Evolutionary conservation across 352 stramenopile genomes (phyloP).

Genomic region (Pythium chondricola): DNA sequence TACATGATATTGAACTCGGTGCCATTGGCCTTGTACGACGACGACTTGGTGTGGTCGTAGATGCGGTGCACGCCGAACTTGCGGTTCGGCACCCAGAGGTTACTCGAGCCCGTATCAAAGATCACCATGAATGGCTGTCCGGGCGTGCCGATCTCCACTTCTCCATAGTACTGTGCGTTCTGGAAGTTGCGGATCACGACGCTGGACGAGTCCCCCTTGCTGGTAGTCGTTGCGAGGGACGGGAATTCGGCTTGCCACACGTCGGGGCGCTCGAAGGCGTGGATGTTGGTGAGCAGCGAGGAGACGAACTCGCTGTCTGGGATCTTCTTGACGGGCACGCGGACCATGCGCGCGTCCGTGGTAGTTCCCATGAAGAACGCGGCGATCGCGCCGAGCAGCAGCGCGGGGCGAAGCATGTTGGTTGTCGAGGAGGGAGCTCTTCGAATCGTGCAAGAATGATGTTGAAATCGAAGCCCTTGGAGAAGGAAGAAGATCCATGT

Average conservation of each 20-base stretch:
- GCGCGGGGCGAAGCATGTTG: conserved; percentile 17
- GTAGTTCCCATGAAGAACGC: conserved; percentile 1
- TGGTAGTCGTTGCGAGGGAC: not conserved
- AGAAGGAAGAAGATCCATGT: not conserved
- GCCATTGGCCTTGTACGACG: conserved; percentile 87
- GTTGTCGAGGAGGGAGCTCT: not conserved
- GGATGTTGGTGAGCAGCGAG: conserved; percentile 45
- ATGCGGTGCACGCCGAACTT: conserved; percentile 68
- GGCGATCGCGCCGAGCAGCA: conserved; percentile 21
- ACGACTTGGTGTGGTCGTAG: conserved; percentile 88
- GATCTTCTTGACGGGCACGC: conserved; percentile 68
- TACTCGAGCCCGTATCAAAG: conserved; percentile 96
- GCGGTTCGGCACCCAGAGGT: conserved; percentile 93
- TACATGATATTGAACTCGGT: conserved; percentile 95
- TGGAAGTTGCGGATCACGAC: conserved; percentile 87
- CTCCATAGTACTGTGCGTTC: conserved; percentile 94
- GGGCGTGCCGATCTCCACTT: conserved; percentile 88
- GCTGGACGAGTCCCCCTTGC: conserved; percentile 19
- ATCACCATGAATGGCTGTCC: conserved; percentile 92
- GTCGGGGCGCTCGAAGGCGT: conserved; percentile 25
- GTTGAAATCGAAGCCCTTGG: not conserved
- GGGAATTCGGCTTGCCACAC: conserved; percentile 43
- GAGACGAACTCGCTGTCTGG: conserved; percentile 54
- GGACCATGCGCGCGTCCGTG: conserved; percentile 32
- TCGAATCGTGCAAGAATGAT: not conserved